Percentiles rank a stretch among this genome's conserved stretches.
phyloP scores from a whole-genome alignment of 2,329 filamentous ascomycete species.

The Fusarium humuli region DNA sequence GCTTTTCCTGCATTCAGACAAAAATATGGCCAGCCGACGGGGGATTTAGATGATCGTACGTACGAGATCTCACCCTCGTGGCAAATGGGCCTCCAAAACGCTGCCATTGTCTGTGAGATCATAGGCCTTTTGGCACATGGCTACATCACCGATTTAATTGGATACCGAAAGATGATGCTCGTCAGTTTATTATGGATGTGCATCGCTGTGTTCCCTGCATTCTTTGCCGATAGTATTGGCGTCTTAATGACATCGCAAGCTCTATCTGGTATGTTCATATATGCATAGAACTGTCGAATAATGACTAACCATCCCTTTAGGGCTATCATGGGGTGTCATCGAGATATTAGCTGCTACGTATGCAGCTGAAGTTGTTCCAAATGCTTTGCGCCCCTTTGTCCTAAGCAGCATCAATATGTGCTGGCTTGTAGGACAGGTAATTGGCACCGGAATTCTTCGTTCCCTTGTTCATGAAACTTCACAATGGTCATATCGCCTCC shows the following conservation, averaged over 20 bases:
- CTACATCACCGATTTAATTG: conserved; percentile 53
- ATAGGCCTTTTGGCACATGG: conserved; percentile 58
- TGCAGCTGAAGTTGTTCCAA: conserved; percentile 54
- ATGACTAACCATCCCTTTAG: conserved; percentile 6
- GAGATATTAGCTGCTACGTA: conserved; percentile 55
- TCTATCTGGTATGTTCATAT: conserved; percentile 41
- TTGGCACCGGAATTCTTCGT: conserved; percentile 52
- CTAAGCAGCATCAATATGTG: conserved; percentile 57
- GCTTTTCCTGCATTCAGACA: conserved; percentile 44
- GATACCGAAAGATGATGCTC: conserved; percentile 56
- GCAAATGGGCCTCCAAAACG: conserved; percentile 43
- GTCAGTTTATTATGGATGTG: conserved; percentile 50
- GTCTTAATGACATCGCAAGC: conserved; percentile 52
- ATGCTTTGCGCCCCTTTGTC: conserved; percentile 50
- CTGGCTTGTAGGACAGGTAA: conserved; percentile 57
- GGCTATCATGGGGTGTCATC: conserved; percentile 52
- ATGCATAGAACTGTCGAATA: background rate
- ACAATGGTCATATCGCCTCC: conserved; percentile 48
- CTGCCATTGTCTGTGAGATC: conserved; percentile 39
- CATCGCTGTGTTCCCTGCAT: conserved; percentile 54
- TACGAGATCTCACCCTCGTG: conserved; percentile 49
- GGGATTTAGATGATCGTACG: conserved; percentile 44
- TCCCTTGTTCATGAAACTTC: conserved; percentile 47
- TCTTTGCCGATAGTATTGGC: conserved; percentile 51
- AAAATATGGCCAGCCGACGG: conserved; percentile 22